phyloP scores from a whole-genome alignment of 2,329 filamentous ascomycete genomes.

The Aspergillus sp. region DNA sequence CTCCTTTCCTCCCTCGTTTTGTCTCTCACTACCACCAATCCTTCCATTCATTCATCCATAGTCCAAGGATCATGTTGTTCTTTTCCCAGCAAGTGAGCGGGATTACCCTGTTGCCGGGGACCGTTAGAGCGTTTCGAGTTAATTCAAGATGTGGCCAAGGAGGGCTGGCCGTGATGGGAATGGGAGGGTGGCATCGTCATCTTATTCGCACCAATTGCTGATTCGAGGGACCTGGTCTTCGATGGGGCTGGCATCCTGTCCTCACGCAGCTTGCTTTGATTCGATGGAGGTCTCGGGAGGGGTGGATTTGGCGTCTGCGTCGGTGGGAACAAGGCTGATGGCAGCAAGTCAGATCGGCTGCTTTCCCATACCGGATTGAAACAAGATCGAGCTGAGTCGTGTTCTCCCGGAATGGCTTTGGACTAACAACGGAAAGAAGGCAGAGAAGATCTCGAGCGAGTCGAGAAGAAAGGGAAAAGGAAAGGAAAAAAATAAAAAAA shows the following conservation, averaged over 20 bases:
- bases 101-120: conserved; percentile 22
- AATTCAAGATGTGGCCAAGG: conserved; percentile 30
- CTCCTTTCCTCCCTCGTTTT: not conserved
- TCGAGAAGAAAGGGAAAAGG: not conserved
- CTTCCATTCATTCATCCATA: not conserved
- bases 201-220: conserved; percentile 9
- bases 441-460: not conserved
- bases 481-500: not conserved
- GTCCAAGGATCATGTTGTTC: not conserved
- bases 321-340: conserved; percentile 28
- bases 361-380: conserved; percentile 21
- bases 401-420: conserved; percentile 5
- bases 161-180: conserved; percentile 9
- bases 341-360: conserved; percentile 24
- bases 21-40: not conserved
- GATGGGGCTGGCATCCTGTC: conserved; percentile 11
- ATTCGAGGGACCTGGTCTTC: conserved; percentile 7
- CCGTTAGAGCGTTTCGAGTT: conserved; percentile 44
- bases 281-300: conserved; percentile 19
- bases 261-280: conserved; percentile 9
- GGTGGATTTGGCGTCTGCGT: conserved; percentile 21
- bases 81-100: not conserved
- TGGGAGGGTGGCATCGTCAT: conserved; percentile 12
- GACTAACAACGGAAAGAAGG: not conserved
- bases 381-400: conserved; percentile 21